Percentiles rank a stretch among this genome's conserved stretches.
Evolutionary conservation across 208 protist genomes (phyloP).

Genomic region (Angomonas ambiguus): DNA sequence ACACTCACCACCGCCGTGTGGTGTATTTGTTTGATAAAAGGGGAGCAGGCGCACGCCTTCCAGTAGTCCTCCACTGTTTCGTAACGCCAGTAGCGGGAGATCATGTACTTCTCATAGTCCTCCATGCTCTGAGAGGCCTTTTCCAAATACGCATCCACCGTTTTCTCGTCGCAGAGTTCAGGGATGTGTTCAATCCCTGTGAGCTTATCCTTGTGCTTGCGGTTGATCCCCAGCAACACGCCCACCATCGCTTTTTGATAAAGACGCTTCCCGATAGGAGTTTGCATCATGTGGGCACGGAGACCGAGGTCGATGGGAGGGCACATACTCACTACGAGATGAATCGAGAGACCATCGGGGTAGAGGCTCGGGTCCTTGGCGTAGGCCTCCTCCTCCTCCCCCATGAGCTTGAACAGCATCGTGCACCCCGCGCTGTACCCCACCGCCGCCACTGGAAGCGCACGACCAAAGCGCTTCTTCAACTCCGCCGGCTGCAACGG

Average conservation of each 20-base stretch:
- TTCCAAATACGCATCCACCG: constrained; percentile 9
- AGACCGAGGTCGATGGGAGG: neutral
- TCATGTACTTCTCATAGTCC: constrained; percentile 41
- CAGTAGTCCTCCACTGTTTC: constrained; percentile 31
- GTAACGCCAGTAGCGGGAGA: constrained; percentile 47
- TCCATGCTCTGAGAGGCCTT: constrained; percentile 15
- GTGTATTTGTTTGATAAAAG: constrained; percentile 18
- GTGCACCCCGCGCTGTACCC: constrained; percentile 44
- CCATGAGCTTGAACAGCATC: constrained; percentile 32
- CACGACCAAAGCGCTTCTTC: constrained; percentile 15
- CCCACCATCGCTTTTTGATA: constrained; percentile 32
- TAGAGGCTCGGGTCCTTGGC: neutral
- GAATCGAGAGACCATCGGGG: neutral
- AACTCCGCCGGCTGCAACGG: constrained; percentile 20
- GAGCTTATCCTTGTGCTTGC: constrained; percentile 28
- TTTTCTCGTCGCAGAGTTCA: neutral
- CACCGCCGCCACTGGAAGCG: constrained; percentile 33
- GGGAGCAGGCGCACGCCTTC: constrained; percentile 27
- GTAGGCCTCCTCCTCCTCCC: constrained; percentile 21
- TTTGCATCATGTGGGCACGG: constrained; percentile 21
- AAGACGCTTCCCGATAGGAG: constrained; percentile 14
- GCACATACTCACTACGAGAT: neutral
- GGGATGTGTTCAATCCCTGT: constrained; percentile 15
- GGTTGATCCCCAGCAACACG: constrained; percentile 24
- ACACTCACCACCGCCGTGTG: neutral